phyloP scores from a whole-genome alignment of 2,329 filamentous ascomycete species.

The Epichloe bromicola region DNA sequence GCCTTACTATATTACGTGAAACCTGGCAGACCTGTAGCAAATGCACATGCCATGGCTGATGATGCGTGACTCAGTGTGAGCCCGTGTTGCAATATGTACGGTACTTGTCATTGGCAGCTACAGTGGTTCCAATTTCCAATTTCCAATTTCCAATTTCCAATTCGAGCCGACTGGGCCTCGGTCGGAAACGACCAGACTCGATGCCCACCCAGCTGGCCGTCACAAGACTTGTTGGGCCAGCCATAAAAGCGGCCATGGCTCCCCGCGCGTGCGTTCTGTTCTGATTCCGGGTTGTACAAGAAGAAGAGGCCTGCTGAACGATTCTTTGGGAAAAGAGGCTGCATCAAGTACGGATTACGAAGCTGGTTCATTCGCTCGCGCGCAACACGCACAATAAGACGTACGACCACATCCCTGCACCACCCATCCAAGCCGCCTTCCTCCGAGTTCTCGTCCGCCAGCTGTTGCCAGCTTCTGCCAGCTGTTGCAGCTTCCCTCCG shows the following conservation, averaged over 20 bases:
- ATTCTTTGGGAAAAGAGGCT: not conserved
- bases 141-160: not conserved
- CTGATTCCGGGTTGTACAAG: not conserved
- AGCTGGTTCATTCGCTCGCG: not conserved
- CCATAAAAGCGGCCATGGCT: conserved; percentile 3
- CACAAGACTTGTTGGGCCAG: no score
- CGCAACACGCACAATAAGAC: not conserved
- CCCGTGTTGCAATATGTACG: no score
- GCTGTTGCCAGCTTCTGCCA: not conserved
- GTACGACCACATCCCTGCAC: not conserved
- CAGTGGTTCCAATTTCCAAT: not conserved
- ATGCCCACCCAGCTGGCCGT: no score
- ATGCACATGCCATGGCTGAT: no score
- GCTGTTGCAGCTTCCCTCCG: not conserved
- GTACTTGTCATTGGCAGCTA: not conserved
- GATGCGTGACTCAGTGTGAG: no score
- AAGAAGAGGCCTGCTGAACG: no score
- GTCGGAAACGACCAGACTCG: not conserved
- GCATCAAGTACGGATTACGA: not conserved
- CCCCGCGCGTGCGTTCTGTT: not conserved
- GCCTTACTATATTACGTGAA: no score
- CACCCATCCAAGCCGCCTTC: not conserved
- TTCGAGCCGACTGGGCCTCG: conserved; percentile 9
- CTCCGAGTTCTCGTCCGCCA: not conserved
- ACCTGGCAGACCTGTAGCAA: no score